phyloP scores from a whole-genome alignment of 345 rosid species.

The Psidium friedrichsthalianum region DNA sequence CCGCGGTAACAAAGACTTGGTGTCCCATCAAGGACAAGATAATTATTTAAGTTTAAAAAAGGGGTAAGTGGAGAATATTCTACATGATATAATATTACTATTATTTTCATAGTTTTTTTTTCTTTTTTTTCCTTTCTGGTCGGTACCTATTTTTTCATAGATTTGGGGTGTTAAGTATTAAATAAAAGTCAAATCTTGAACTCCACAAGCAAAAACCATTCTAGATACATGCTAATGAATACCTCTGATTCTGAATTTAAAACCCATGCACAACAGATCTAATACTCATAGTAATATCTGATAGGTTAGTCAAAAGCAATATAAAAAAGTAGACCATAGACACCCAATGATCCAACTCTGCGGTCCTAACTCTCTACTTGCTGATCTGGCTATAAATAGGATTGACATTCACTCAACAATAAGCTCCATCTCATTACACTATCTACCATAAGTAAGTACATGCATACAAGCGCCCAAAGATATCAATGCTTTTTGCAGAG shows the following conservation, averaged over 20 bases:
- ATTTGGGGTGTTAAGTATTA: neutral
- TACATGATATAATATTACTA: neutral
- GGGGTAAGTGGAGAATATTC: neutral
- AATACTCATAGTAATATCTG: neutral
- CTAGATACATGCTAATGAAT: neutral
- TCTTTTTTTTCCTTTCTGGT: no score
- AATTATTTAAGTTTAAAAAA: neutral
- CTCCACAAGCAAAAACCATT: neutral
- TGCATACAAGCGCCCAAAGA: no score
- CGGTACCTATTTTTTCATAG: neutral
- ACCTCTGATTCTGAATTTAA: neutral
- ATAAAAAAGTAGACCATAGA: no score
- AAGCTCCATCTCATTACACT: no score
- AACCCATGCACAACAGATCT: neutral
- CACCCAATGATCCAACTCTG: no score
- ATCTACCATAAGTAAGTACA: no score
- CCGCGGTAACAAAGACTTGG: no score
- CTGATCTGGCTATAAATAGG: no score
- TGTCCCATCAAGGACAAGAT: no score
- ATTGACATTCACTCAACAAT: no score
- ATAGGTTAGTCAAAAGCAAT: neutral
- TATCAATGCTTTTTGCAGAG: neutral
- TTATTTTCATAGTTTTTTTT: no score
- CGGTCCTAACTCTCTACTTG: no score
- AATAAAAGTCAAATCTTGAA: neutral